A percentile compares a stretch with the other conserved stretches of the same genome.
Evolutionary conservation across 1,284 basidiomycete species (phyloP).

Genomic region (Pseudozyma sp.): DNA sequence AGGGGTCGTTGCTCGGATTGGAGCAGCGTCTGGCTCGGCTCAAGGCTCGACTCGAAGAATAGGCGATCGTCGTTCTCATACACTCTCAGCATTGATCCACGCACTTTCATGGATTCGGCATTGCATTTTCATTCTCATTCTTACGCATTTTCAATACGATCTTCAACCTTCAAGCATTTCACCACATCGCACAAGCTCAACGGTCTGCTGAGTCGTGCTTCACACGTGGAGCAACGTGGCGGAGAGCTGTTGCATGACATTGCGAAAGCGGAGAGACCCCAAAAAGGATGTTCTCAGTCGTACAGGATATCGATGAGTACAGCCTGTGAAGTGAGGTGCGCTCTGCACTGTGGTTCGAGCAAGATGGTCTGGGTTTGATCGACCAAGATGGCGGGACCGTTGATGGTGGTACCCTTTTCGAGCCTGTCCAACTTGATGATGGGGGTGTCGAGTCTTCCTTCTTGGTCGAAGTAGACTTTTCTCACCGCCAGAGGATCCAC

Average conservation of each 20-base stretch:
- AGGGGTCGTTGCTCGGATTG: constrained; percentile 41
- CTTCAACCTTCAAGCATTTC: too few species aligned
- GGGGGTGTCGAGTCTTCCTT: constrained; percentile 82
- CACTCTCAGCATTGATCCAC: neutral
- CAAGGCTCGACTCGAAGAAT: constrained; percentile 42
- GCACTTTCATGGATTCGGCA: neutral
- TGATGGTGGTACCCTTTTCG: constrained; percentile 77
- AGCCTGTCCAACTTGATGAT: constrained; percentile 80
- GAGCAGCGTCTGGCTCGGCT: constrained; percentile 37
- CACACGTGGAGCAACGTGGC: neutral
- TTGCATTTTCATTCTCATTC: neutral
- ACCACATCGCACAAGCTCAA: neutral
- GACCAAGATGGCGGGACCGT: constrained; percentile 88
- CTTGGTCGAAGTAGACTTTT: constrained; percentile 82
- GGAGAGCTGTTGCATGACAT: too few species aligned
- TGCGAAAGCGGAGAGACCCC: too few species aligned
- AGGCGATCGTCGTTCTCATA: neutral
- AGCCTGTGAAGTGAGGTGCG: constrained; percentile 51
- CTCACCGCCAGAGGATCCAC: constrained; percentile 68
- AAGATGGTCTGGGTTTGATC: constrained; percentile 93
- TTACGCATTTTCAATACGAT: neutral
- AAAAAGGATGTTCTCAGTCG: constrained; percentile 7
- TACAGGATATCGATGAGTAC: constrained; percentile 59
- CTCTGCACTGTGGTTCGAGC: constrained; percentile 70
- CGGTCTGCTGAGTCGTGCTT: neutral